Evolutionary conservation across 2,329 filamentous ascomycete genomes (phyloP), one percentile per base, ranked within the genome.

Genomic region (Capronia americana): DNA sequence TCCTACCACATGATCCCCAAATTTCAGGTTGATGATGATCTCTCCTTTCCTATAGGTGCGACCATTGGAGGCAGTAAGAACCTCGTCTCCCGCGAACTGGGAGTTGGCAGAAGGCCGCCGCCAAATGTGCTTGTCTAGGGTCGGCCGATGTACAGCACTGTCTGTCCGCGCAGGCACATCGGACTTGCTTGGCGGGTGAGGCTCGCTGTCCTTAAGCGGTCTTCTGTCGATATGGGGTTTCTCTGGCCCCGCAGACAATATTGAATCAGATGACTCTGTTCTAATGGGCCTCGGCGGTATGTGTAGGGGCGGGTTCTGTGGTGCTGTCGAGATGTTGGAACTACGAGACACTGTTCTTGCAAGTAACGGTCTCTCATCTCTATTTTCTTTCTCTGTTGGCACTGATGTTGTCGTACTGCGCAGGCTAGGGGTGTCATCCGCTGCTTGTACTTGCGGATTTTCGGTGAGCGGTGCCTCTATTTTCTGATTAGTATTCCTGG

Each of bases 11-110:
- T 63, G 58, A 6, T 53, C 28, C 17, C 61, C 62, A 38, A 68
- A 58, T n/a, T 38, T 34, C 1, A 72, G 56, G 24, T 66, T 50
- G n/a, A 72, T 53, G 17, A 69, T 50, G 17, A 72, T 2, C 23
- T 72, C 67, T 14, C 48, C 62, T 46, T 26, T 12, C 30, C 11
- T 26, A 57, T 41, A 64, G 34, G 28, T 41, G 17, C 58, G 60
- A 2, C 69, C 65, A 61, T 67, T 66, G 30, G 32, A 59, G 23
- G 60, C 61, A 14, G 41, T 58, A 12, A 53, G 20, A 23, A 46
- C 30, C 20, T 26, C 32, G 11, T 17, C 32, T 51, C 32, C n/a
- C 4, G 28, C 10, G 24, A 23, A 7, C 4, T 23, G 14, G 41
- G 20, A 6, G 6, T 53, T 28, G 38, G 48, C 23, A 28, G 32